A percentile compares a stretch with the other conserved stretches of the same genome.
Conservation (phyloP, 1,284 basidiomycete species). For the Sutorius eximius region DNA sequence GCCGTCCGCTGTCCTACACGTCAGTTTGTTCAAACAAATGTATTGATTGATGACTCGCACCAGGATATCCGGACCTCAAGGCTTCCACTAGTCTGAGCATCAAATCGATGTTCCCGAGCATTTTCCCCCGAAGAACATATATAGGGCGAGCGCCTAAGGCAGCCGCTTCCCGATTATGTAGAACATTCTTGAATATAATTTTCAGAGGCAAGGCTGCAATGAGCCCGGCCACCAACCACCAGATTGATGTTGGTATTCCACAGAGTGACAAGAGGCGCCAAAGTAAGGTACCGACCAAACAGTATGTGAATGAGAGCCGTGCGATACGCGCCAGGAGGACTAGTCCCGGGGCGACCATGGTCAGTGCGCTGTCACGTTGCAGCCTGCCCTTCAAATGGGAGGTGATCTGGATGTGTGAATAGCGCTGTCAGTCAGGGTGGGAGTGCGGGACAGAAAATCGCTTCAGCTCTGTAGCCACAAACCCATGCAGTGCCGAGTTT, state of each 20-base stretch:
- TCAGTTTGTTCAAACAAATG: not conserved
- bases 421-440: not conserved
- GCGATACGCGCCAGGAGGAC: conserved; percentile 4
- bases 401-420: not conserved
- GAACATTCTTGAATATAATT: conserved; percentile 9
- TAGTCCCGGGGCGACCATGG: conserved; percentile 11
- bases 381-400: not conserved
- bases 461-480: not conserved
- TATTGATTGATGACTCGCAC: conserved; percentile 10
- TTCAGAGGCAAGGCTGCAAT: conserved; percentile 11
- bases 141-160: conserved; percentile 29
- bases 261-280: conserved; percentile 9
- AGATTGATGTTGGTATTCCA: conserved; percentile 8
- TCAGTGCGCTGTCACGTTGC: not conserved
- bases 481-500: not conserved
- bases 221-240: conserved; percentile 11
- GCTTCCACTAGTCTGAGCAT: conserved; percentile 15
- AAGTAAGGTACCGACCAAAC: not conserved
- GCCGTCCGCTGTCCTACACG: conserved; percentile 12
- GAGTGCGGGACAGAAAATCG: not conserved
- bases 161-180: conserved; percentile 14
- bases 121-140: conserved; percentile 11
- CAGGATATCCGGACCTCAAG: conserved; percentile 26
- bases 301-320: not conserved
- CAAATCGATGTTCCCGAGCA: conserved; percentile 27